Percentiles rank a stretch among this genome's conserved stretches.
Conservation (phyloP, 1,139 yeast species). For the Blastobotrys petasosporus region DNA sequence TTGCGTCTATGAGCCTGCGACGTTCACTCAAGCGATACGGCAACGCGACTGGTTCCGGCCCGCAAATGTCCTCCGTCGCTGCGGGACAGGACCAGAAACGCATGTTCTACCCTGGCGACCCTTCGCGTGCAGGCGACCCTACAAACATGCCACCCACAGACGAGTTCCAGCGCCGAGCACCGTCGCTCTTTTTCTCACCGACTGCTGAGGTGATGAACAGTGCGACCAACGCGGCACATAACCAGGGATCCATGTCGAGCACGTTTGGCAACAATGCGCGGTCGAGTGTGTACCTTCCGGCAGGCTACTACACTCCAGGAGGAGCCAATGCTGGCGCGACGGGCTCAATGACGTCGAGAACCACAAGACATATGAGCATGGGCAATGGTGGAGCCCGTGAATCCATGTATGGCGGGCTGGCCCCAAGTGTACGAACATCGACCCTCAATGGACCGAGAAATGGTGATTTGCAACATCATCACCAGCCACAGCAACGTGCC, state of each 20-base stretch:
- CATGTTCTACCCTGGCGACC: slow-evolving; percentile 18
- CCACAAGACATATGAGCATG: slow-evolving; percentile 21
- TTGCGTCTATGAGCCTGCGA: slow-evolving; percentile 21
- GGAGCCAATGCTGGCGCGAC: slow-evolving; percentile 17
- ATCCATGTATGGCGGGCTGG: slow-evolving; percentile 9
- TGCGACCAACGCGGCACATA: slow-evolving; percentile 19
- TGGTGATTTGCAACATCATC: background rate
- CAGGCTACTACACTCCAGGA: slow-evolving; percentile 32
- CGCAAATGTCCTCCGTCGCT: slow-evolving; percentile 10
- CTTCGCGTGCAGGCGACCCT: slow-evolving; percentile 14
- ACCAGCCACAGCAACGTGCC: slow-evolving; percentile 27
- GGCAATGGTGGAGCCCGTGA: slow-evolving; percentile 10
- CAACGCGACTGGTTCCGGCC: slow-evolving; percentile 13
- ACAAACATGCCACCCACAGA: background rate
- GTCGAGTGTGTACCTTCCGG: slow-evolving; percentile 33
- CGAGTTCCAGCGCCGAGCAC: slow-evolving; percentile 1
- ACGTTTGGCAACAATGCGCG: slow-evolving; percentile 21
- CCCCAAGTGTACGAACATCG: slow-evolving; percentile 12
- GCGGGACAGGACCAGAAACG: slow-evolving; percentile 16
- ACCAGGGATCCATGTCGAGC: slow-evolving; percentile 7
- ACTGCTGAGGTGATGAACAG: slow-evolving; percentile 65
- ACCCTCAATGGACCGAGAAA: background rate
- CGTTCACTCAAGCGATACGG: slow-evolving; percentile 22
- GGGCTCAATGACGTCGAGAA: slow-evolving; percentile 22
- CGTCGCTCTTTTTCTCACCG: slow-evolving; percentile 62